Percentiles rank a stretch among this genome's conserved stretches.
Evolutionary conservation across 805 yeast species (phyloP).

Genomic region (Starmera pachycereana): DNA sequence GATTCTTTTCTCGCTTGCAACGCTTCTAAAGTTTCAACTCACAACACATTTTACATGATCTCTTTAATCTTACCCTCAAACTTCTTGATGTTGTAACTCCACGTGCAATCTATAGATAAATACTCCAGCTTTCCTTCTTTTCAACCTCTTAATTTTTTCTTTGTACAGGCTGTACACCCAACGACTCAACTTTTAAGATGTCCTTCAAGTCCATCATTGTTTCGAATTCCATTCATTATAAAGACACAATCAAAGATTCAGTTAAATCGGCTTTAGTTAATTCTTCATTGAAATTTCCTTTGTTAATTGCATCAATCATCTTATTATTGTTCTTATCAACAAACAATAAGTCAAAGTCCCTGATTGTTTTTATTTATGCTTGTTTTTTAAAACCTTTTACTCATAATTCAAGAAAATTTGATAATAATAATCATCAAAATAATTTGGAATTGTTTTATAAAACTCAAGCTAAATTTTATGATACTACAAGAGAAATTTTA

Average conservation of each 20-base stretch:
- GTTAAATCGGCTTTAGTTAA: too few relatives aligned
- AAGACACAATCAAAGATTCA: background rate
- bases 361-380: slow-evolving; percentile 21
- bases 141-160: too few relatives aligned
- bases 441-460: slow-evolving; percentile 55
- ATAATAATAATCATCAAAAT: slow-evolving; percentile 20
- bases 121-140: too few relatives aligned
- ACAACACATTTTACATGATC: too few relatives aligned
- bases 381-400: slow-evolving; percentile 25
- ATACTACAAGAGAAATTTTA: slow-evolving; percentile 53
- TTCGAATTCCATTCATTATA: background rate
- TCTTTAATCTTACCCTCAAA: too few relatives aligned
- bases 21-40: too few relatives aligned
- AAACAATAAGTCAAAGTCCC: slow-evolving; percentile 13
- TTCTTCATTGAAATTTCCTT: too few relatives aligned
- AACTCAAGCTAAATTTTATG: slow-evolving; percentile 71
- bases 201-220: background rate
- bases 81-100: too few relatives aligned
- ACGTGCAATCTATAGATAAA: too few relatives aligned
- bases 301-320: too few relatives aligned
- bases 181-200: background rate
- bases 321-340: slow-evolving; percentile 2
- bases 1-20: too few relatives aligned
- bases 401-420: slow-evolving; percentile 11
- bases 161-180: too few relatives aligned